phyloP scores from a whole-genome alignment of 2,329 filamentous ascomycete species.

The Aspergillus proliferans region DNA sequence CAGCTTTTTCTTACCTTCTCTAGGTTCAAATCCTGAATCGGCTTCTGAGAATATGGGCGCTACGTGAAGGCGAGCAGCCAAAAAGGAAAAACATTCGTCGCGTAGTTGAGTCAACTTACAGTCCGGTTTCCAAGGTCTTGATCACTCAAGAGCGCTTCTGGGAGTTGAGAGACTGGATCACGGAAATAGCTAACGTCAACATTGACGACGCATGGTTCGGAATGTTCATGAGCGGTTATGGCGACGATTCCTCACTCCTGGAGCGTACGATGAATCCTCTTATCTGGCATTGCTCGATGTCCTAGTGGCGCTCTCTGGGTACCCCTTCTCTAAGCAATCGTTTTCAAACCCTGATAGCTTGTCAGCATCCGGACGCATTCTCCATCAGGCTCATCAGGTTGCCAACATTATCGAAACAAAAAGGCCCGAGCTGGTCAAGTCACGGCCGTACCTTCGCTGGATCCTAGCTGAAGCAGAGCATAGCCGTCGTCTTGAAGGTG shows the following conservation, averaged over 20 bases:
- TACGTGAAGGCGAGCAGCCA: neutral
- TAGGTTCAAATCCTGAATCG: neutral
- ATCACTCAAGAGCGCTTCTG: constrained; percentile 2
- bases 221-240: neutral
- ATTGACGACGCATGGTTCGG: neutral
- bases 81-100: neutral
- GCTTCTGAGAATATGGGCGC: neutral
- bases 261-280: constrained; percentile 2
- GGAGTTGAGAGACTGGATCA: constrained; percentile 1
- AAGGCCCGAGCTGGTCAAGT: constrained; percentile 1
- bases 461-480: constrained; percentile 1
- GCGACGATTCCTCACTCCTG: neutral
- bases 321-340: neutral
- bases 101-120: neutral
- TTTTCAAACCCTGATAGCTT: neutral
- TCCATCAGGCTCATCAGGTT: neutral
- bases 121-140: neutral
- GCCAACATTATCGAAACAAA: neutral
- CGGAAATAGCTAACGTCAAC: neutral
- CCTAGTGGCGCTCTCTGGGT: neutral
- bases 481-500: neutral
- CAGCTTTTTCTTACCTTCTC: neutral
- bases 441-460: constrained; percentile 3
- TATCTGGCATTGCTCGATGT: neutral
- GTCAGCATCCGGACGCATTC: neutral